Base-by-base conservation (phyloP, 1,139 yeast genomes). In the Diutina neorugosa region DNA sequence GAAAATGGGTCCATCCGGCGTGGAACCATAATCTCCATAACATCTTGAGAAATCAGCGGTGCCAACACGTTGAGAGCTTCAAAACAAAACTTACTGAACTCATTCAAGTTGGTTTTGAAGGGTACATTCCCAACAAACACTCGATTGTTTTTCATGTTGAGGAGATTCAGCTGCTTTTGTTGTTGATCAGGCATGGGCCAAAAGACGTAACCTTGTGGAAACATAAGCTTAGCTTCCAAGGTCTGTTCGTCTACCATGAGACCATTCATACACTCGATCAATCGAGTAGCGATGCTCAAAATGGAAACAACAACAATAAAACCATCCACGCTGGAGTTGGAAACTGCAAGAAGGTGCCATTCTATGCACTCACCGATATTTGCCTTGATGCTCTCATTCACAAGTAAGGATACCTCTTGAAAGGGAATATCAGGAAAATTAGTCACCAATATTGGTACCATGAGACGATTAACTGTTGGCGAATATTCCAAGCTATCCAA, bases 51-150 rank as follows among this genome's bases (percentile, higher is more conserved):
- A 19, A 25, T 18, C n/a, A 58, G 43, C 34, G 55, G 59, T 11
- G 4, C 2, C 19, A 23, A 23, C 2, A 11, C 37, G 12, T 11
- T 8, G 12, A 31, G 12, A 14, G 5, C n/a, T 4, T 31, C 12
- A n/a, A 31, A 31, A n/a, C 37, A 31, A 14, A 31, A 31, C 12
- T 4, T 31, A n/a, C 37, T 11, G 37, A 31, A 31, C 6, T 56
- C 55, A 3, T 78, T 59, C 52, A 81, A 62, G 55, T 73, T 76
- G 53, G 72, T 76, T 60, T 79, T 78, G 60, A 73, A 82, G 0
- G 88, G 86, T 27, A 82, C 73, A 61, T 81, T 80, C 0, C 83
- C 83, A 23, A 80, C 69, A 58, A 79, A 80, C 31, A 77, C 58
- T 20, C 80, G 61, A 41, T 70, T 63, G 1, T 76, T 70, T 55